Evolutionary conservation across 73 alveolate species (phyloP).

Genomic region (Tetrahymena borealis): DNA sequence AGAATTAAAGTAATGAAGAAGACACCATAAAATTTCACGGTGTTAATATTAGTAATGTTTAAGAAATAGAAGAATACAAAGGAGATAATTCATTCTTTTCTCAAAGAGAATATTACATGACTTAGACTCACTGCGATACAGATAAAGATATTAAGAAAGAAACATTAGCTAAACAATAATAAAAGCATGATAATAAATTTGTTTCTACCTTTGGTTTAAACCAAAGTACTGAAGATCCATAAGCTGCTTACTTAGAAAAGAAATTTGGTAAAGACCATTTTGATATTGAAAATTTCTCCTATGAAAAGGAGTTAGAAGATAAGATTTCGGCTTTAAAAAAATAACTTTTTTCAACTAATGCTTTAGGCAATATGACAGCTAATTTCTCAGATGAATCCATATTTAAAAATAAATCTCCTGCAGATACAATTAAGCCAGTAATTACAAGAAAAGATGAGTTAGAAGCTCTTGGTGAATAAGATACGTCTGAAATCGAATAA

Average conservation of each 20-base stretch:
- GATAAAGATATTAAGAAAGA: not conserved
- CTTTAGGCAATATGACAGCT: not conserved
- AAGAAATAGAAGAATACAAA: not conserved
- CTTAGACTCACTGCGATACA: not conserved
- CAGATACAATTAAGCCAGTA: not conserved
- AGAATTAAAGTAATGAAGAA: not conserved
- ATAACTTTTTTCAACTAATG: not conserved
- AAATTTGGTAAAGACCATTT: not conserved
- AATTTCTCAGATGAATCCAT: not conserved
- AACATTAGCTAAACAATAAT: not conserved
- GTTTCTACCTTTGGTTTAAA: not conserved
- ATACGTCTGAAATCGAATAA: not conserved
- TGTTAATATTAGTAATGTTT: not conserved
- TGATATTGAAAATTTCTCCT: not conserved
- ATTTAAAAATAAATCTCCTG: not conserved
- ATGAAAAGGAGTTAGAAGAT: not conserved
- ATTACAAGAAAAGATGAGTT: not conserved
- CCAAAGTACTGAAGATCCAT: not conserved
- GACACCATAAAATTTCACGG: not conserved
- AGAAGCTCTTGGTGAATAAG: not conserved
- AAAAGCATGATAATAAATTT: not conserved
- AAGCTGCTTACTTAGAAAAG: not conserved
- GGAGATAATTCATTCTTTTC: not conserved
- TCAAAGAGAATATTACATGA: not conserved
- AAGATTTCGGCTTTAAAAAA: not conserved